phyloP scores from a whole-genome alignment of 352 stramenopile species.

The Pythium vanterpoolii region DNA sequence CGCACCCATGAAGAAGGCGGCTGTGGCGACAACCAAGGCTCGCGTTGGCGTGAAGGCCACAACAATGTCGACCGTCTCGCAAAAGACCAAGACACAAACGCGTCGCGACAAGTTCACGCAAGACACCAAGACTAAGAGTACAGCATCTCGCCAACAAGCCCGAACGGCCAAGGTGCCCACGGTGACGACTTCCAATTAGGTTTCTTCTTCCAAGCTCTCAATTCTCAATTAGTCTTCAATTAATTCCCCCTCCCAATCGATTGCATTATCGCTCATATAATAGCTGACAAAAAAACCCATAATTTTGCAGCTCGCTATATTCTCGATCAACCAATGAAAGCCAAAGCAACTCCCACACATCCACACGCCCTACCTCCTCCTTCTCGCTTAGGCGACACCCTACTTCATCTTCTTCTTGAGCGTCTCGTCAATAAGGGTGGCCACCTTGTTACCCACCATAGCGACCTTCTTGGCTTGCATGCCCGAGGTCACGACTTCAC shows the following conservation, averaged over 20 bases:
- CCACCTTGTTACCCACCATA: conserved; percentile 64
- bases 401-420: conserved; percentile 27
- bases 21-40: not conserved
- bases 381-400: not conserved
- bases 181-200: not conserved
- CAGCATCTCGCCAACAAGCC: conserved; percentile 5
- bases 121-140: conserved; percentile 34
- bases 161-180: not conserved
- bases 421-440: conserved; percentile 44
- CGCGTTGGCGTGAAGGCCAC: conserved; percentile 30
- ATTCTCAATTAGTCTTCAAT: no score
- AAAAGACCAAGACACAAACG: conserved; percentile 29
- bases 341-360: not conserved
- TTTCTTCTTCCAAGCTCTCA: not conserved
- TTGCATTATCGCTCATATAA: no score
- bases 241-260: not conserved
- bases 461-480: conserved; percentile 50
- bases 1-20: not conserved
- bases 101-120: conserved; percentile 37
- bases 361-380: not conserved
- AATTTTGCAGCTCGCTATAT: not conserved
- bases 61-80: conserved; percentile 1
- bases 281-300: no score
- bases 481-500: conserved; percentile 43
- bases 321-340: not conserved